phyloP scores from a whole-genome alignment of 164 flowering plant species.

The Chloranthus sessilifolius region DNA sequence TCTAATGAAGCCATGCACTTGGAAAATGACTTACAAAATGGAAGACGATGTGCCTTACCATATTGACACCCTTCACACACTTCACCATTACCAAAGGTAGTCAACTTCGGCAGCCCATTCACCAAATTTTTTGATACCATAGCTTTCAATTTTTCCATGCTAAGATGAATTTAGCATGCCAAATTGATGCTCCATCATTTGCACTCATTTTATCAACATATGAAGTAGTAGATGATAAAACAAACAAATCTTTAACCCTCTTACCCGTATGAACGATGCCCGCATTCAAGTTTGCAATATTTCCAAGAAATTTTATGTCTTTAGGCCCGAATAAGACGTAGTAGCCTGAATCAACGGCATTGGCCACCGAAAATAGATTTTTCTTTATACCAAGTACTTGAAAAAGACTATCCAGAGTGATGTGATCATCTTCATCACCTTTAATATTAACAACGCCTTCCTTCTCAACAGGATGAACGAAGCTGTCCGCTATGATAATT shows the following conservation, averaged over 20 bases:
- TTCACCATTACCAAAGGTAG: neutral
- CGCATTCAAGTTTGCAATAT: neutral
- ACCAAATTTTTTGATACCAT: constrained; percentile 2
- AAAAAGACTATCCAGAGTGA: constrained; percentile 10
- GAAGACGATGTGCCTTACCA: constrained; percentile 4
- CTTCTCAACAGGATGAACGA: neutral
- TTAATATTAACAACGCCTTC: neutral
- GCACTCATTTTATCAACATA: constrained; percentile 6
- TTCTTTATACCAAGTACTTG: constrained; percentile 13
- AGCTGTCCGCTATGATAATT: neutral
- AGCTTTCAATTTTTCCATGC: constrained; percentile 7
- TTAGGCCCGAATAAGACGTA: constrained; percentile 12
- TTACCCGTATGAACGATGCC: constrained; percentile 6
- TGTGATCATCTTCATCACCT: constrained; percentile 2
- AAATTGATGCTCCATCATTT: constrained; percentile 6
- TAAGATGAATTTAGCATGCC: constrained; percentile 12
- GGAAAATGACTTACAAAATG: neutral
- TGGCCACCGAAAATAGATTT: constrained; percentile 5
- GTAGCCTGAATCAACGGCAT: constrained; percentile 2
- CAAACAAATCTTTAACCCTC: constrained; percentile 8
- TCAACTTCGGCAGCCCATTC: constrained; percentile 4
- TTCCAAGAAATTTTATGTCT: constrained; percentile 11
- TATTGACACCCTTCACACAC: constrained; percentile 14
- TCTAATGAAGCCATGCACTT: neutral
- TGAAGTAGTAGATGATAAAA: constrained; percentile 10